Base-by-base conservation (phyloP, 1,284 basidiomycete species). In the Rhodotorula mucilaginosa region DNA sequence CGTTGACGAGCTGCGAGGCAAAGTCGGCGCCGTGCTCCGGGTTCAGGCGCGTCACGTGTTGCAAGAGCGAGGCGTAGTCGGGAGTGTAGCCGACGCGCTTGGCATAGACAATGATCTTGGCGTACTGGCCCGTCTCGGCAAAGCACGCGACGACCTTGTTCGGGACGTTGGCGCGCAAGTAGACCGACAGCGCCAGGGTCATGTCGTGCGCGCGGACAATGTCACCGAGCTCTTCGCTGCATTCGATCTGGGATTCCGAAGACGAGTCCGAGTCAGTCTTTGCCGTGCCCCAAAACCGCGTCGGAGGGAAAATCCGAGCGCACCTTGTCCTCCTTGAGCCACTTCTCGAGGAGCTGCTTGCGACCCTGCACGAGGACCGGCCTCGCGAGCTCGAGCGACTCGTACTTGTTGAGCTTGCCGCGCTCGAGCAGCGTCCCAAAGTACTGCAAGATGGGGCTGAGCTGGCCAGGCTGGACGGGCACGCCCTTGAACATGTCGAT, bases 281-380 rank as follows among this genome's bases (percentile, higher is more conserved):
- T 7, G 19, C 19, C 18, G 18, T 23, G 12, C 23, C 19, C 52
- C 52, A 0, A 15, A 15, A 23, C 39, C 39, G 47, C 6, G 63
- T 47, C 60, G 58, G 13, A 23, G 19, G 7, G 34, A 4, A 34
- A 31, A 13, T 61, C 31, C 15, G 54, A 49, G 57, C 80, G 48
- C 74, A 88, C 91, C 88, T 99, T 99, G 85, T 97, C 97, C 86
- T 99, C 97, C 84, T 99, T 99, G 76, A 99, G 84, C 97, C 97
- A 99, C 81, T 99, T 99, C 84, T 99, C 97, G 39, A 99, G 86
- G 59, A 99, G 85, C 80, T 98, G 94, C 84, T 99, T 99, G 80
- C 95, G 89, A 67, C 94, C 94, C 84, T 99, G 97, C 78, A 93
- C 90, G 63, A 99, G 85, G 19, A 99, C 97, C 31, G 97, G 97